Conservation (phyloP, 305 asterid genomes). For the Fraxinus dipetala region DNA sequence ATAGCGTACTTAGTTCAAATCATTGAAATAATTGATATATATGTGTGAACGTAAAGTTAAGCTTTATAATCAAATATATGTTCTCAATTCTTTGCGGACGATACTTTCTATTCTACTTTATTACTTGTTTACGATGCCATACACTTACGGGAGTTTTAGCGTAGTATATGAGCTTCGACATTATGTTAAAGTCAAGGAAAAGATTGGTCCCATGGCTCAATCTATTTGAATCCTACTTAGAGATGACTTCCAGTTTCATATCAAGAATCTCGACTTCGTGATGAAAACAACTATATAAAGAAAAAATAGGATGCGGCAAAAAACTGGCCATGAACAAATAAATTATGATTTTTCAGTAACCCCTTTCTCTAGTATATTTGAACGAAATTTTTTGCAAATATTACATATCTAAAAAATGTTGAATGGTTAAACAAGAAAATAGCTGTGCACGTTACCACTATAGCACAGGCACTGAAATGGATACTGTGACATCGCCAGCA, state of each 20-base stretch:
- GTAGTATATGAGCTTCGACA: too few species aligned
- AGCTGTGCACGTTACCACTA: slow-evolving; percentile 27
- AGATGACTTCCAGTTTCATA: too few species aligned
- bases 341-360: neutral
- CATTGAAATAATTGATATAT: neutral
- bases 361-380: neutral
- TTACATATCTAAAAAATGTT: neutral
- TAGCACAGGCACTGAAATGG: slow-evolving; percentile 78
- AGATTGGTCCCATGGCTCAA: too few species aligned
- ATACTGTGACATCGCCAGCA: slow-evolving; percentile 57
- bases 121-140: too few species aligned
- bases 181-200: too few species aligned
- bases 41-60: neutral
- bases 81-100: neutral
- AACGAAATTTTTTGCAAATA: neutral
- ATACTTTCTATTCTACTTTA: too few species aligned
- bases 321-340: too few species aligned
- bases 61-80: neutral
- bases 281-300: too few species aligned
- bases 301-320: too few species aligned
- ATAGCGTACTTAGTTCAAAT: neutral
- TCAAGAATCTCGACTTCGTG: too few species aligned
- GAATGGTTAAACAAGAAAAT: neutral
- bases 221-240: too few species aligned
- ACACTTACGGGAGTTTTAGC: neutral